Evolutionary conservation across 1,139 yeast genomes (phyloP).

Genomic region (Protomyces inundatus): DNA sequence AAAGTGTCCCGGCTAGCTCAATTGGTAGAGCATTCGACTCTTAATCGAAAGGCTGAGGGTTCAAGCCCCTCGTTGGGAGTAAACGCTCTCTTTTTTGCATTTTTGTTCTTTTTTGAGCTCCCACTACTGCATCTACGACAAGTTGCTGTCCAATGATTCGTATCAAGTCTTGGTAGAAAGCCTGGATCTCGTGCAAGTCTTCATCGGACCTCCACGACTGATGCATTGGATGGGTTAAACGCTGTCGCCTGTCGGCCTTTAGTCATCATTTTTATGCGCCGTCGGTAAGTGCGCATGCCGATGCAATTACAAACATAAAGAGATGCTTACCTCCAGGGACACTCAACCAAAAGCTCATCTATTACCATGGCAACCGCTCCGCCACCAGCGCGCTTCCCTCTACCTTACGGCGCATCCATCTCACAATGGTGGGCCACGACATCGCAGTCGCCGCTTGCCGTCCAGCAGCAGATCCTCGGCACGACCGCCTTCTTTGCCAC

Average conservation of each 20-base stretch:
- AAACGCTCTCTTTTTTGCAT: not conserved
- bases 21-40: slow-evolving; percentile 28
- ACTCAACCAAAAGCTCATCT: no score
- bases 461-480: slow-evolving; percentile 48
- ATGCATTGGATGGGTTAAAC: no score
- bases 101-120: not conserved
- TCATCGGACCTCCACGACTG: no score
- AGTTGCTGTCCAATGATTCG: no score
- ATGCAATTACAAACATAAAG: no score
- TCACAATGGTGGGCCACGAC: slow-evolving; percentile 26
- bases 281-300: no score
- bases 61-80: slow-evolving; percentile 28
- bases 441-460: slow-evolving; percentile 38
- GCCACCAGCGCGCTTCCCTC: slow-evolving; percentile 17
- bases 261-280: no score
- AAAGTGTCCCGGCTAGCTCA: slow-evolving; percentile 26
- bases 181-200: no score
- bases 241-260: no score
- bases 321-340: no score
- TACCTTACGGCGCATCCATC: slow-evolving; percentile 13
- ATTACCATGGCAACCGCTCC: not conserved
- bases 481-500: slow-evolving; percentile 57
- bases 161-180: no score
- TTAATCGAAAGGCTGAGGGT: slow-evolving; percentile 28
- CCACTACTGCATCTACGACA: not conserved